Evolutionary conservation across 1,284 basidiomycete genomes (phyloP).

Genomic region (Heterobasidion annosum): DNA sequence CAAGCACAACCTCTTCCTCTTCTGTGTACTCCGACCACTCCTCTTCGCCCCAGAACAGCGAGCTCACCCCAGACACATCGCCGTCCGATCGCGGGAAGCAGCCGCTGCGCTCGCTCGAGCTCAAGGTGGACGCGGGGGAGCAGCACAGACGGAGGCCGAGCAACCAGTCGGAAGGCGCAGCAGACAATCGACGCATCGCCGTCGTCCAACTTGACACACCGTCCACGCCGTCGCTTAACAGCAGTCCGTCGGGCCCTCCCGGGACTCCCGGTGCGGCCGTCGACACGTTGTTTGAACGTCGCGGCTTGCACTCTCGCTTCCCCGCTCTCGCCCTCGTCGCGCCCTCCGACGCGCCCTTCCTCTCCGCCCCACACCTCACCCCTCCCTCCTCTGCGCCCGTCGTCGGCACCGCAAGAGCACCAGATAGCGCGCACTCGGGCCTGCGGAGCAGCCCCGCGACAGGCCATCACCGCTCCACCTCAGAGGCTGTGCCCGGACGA

Average conservation of each 20-base stretch:
- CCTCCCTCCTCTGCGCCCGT: background rate
- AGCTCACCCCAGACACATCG: background rate
- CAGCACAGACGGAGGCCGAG: slow-evolving; percentile 32
- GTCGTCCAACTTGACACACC: slow-evolving; percentile 48
- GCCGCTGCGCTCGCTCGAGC: background rate
- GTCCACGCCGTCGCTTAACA: slow-evolving; percentile 2
- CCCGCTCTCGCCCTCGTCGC: slow-evolving; percentile 54
- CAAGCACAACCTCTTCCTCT: slow-evolving; percentile 3
- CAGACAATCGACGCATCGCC: slow-evolving; percentile 56
- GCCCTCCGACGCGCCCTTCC: slow-evolving; percentile 55
- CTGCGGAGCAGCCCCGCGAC: slow-evolving; percentile 4
- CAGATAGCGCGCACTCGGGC: background rate
- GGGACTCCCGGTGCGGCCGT: background rate
- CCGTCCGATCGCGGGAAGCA: background rate
- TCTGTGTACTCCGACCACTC: slow-evolving; percentile 3
- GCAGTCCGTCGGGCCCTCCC: background rate
- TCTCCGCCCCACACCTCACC: slow-evolving; percentile 36
- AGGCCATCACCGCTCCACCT: slow-evolving; percentile 35
- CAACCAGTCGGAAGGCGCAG: slow-evolving; percentile 44
- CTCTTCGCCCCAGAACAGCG: background rate
- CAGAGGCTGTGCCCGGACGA: slow-evolving; percentile 27
- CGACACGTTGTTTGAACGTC: slow-evolving; percentile 9
- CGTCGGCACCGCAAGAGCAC: background rate
- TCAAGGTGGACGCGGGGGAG: background rate
- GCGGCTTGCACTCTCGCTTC: slow-evolving; percentile 27